Conservation (phyloP, 805 yeast genomes). For the Candida parachauliodes region DNA sequence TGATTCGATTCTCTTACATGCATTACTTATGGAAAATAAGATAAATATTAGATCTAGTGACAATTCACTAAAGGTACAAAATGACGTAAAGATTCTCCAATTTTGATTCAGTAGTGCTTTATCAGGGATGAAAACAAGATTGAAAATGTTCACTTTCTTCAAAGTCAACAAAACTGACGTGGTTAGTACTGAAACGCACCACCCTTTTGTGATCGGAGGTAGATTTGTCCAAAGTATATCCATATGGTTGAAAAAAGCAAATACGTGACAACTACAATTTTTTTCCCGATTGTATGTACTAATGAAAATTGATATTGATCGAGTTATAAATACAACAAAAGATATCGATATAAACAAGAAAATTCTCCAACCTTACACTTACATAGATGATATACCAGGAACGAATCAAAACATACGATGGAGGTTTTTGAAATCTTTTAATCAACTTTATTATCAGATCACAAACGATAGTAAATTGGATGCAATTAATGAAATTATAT, state of each 20-base stretch:
- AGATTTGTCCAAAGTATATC: conserved; percentile 10
- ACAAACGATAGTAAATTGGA: conserved; percentile 18
- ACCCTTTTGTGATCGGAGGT: conserved; percentile 23
- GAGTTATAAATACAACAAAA: background rate
- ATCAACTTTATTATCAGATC: conserved; percentile 29
- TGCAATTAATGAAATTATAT: conserved; percentile 26
- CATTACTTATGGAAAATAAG: conserved; percentile 17
- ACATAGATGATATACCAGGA: conserved; percentile 30
- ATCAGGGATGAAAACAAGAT: conserved; percentile 24
- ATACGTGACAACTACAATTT: background rate
- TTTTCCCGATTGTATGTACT: no score
- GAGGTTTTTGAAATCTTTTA: conserved; percentile 31
- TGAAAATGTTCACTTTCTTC: conserved; percentile 15
- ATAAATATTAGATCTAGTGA: conserved; percentile 19
- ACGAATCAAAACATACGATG: conserved; percentile 29
- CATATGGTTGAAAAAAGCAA: no score
- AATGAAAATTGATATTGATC: conserved; percentile 4
- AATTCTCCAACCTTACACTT: conserved; percentile 27
- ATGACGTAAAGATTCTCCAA: conserved; percentile 36
- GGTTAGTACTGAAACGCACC: conserved; percentile 24
- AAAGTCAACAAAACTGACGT: conserved; percentile 19
- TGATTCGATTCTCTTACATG: conserved; percentile 24
- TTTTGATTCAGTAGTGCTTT: conserved; percentile 27
- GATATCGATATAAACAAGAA: background rate
- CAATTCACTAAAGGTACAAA: conserved; percentile 29